A percentile compares a stretch with the other conserved stretches of the same genome.
Evolutionary conservation across 805 yeast species (phyloP).

Genomic region (Kodamaea kaohsiungensis): DNA sequence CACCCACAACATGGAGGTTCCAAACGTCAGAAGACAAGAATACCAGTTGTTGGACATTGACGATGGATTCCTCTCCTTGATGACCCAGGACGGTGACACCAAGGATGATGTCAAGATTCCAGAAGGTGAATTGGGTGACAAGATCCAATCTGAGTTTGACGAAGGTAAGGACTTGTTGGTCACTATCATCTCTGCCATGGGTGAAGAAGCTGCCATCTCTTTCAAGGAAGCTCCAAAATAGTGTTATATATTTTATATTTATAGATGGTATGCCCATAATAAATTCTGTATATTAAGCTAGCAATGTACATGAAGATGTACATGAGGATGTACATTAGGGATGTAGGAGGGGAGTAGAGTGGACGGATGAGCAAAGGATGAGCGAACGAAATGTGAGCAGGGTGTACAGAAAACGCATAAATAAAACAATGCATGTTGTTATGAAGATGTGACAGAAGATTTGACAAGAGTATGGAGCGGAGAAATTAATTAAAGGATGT

Average conservation of each 20-base stretch:
- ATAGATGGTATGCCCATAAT: conserved; percentile 12
- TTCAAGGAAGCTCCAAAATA: conserved; percentile 96
- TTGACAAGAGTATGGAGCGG: too few species aligned
- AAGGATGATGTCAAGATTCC: conserved; percentile 99
- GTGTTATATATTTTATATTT: conserved; percentile 5
- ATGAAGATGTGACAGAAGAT: neutral
- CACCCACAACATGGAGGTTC: conserved; percentile 99
- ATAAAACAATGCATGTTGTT: neutral
- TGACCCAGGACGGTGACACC: conserved; percentile 97
- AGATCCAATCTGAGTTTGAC: conserved; percentile 88
- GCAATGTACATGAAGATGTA: neutral
- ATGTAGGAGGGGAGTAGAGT: neutral
- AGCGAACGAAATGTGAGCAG: neutral
- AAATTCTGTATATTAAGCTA: conserved; percentile 10
- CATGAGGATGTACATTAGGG: neutral
- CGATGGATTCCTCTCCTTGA: conserved; percentile 95
- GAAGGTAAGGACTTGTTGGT: conserved; percentile 98
- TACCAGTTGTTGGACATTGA: conserved; percentile 97
- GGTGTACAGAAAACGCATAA: neutral
- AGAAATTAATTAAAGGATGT: too few species aligned
- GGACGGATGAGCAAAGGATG: neutral
- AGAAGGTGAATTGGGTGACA: conserved; percentile 96
- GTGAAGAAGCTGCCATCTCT: conserved; percentile 98
- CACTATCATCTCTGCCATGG: conserved; percentile 97
- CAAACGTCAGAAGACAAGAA: conserved; percentile 94